These are phyloP conservation scores for Alternaria tenuissima DNA, from an alignment of 2,329 filamentous ascomycete species.

Conservation along the genomic window DNA sequence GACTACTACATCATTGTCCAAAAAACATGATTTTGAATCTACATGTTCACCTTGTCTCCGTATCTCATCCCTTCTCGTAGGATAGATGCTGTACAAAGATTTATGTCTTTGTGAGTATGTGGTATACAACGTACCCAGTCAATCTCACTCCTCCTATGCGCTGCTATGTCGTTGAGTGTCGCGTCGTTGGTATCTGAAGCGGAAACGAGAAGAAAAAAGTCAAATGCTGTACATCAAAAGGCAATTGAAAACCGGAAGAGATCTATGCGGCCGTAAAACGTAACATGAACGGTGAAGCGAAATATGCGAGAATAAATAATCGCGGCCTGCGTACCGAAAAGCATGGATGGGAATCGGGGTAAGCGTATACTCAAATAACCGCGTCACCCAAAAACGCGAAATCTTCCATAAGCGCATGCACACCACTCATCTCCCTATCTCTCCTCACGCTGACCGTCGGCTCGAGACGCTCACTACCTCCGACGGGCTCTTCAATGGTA, in stretches of 20 bases:
- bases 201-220: not conserved
- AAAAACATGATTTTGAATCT: not conserved
- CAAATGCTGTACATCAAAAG: conserved; percentile 7
- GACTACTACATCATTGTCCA: not conserved
- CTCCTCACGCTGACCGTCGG: conserved; percentile 24
- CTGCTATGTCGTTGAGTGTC: conserved; percentile 1
- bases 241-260: not conserved
- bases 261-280: conserved; percentile 1
- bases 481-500: conserved; percentile 33
- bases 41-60: not conserved
- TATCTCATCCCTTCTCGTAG: not conserved
- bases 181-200: conserved; percentile 1
- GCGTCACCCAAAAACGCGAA: conserved; percentile 45
- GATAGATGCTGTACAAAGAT: not conserved
- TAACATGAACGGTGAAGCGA: not conserved
- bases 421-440: conserved; percentile 34
- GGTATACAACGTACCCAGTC: not conserved
- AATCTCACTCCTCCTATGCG: not conserved
- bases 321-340: not conserved
- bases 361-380: conserved; percentile 30
- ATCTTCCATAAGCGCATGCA: conserved; percentile 41
- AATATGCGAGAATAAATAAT: not conserved
- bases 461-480: not conserved
- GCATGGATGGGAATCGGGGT: not conserved
- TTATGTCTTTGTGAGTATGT: not conserved